A percentile compares a stretch with the other conserved stretches of the same genome.
Conservation (phyloP, 106 monocot genomes). For the Amphibolis antarctica region DNA sequence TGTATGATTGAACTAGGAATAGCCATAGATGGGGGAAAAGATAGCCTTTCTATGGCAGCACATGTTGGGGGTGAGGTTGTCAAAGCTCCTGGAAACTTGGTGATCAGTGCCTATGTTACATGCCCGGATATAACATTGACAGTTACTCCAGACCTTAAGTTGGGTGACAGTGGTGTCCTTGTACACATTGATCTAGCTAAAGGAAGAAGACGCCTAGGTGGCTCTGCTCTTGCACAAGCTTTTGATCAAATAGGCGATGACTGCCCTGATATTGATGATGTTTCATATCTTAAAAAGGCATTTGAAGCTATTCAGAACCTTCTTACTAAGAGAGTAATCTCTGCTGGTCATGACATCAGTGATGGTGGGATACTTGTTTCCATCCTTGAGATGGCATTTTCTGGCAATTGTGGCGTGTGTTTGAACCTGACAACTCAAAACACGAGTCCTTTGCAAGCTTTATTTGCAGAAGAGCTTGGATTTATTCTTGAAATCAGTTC, state of each 20-base stretch:
- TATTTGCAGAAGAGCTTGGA: conserved; percentile 91
- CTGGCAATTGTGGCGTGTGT: conserved; percentile 75
- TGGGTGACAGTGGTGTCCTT: conserved; percentile 56
- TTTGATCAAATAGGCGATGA: conserved; percentile 76
- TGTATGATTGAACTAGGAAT: conserved; percentile 94
- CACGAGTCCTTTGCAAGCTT: conserved; percentile 27
- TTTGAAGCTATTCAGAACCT: conserved; percentile 69
- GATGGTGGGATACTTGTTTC: conserved; percentile 77
- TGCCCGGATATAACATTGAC: conserved; percentile 90
- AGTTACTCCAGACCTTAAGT: conserved; percentile 89
- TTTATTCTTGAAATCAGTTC: conserved; percentile 58
- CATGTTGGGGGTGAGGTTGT: conserved; percentile 60
- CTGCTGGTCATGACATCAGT: conserved; percentile 89
- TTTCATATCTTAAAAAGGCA: conserved; percentile 49
- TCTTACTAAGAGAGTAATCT: conserved; percentile 45
- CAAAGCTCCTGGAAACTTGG: conserved; percentile 92
- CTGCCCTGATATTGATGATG: conserved; percentile 84
- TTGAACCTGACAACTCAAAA: conserved; percentile 39
- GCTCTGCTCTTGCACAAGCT: conserved; percentile 81
- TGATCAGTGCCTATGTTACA: conserved; percentile 79
- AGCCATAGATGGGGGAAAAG: conserved; percentile 99
- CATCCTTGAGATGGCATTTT: conserved; percentile 92
- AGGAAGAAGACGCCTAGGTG: conserved; percentile 61
- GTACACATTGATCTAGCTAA: conserved; percentile 60
- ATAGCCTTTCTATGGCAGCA: conserved; percentile 98